Evolutionary conservation across 495 filamentous ascomycete genomes (phyloP), one percentile per base, ranked within the genome.

Genomic region (Alectoria sarmentosa): DNA sequence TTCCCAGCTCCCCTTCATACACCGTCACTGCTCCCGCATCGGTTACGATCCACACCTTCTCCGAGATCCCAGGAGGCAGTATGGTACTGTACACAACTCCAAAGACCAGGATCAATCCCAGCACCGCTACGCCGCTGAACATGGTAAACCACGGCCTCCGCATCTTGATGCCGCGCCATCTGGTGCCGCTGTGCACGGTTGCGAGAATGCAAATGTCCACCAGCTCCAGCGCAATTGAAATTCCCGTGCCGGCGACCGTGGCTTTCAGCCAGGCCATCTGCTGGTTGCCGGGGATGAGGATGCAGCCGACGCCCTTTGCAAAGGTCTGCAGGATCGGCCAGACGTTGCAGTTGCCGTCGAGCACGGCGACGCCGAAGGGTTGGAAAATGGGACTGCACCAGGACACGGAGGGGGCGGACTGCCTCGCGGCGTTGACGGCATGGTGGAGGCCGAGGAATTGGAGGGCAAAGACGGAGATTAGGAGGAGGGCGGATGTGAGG

Each of bases 301-400:
- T 66, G 55, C 67, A 69, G 26, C 67, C 64, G 65, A 69, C 59
- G 36, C 67, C 67, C 30, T 67, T 67, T 15, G 28, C 13, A 39
- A 58, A 60, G 41, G 39, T 63, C 41, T 69, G 65, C 26, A 56
- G 49, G 28, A 69, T 59, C 15, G 41, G 34, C 66, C 66, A 67
- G 64, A 58, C 49, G 65, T 63, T 23, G 54, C 67, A 69, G 52
- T 69, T 63, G 10, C 67, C 64, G 48, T 69, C 67, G 48, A 66
- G 48, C 0, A 61, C 64, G 11, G 64, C 65, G n/a, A 69, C 32
- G 28, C 67, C 67, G 39, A 69, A 69, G 21, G 67, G 64, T 54
- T 66, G 64, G 64, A 69, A 69, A 41, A 69, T 54, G 52, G 67
- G 64, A n/a, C 42, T 56, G 49, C 67, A 69, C 67, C 58, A 69